Evolutionary conservation across 2,329 filamentous ascomycete genomes (phyloP).

Genomic region (Botrytis sinoallii): DNA sequence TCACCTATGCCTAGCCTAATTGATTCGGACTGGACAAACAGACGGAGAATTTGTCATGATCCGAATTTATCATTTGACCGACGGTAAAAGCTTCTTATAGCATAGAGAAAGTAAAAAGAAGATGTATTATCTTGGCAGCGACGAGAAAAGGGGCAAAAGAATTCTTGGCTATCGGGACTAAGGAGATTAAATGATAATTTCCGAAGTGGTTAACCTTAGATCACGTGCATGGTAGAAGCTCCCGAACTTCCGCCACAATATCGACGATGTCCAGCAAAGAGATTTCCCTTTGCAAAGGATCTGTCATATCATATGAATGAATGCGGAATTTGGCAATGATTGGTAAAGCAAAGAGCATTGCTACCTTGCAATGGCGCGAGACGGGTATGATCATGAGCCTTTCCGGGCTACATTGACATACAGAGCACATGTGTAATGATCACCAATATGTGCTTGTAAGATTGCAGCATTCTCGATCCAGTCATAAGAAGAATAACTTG

Average conservation of each 20-base stretch:
- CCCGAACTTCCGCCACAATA: not conserved
- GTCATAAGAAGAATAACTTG: not conserved
- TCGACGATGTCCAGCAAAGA: not conserved
- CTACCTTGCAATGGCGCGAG: not conserved
- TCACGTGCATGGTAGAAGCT: not conserved
- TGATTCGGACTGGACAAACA: not conserved
- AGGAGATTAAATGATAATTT: not conserved
- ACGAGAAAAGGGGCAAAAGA: not conserved
- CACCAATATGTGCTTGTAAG: not conserved
- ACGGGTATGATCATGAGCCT: not conserved
- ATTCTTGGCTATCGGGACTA: not conserved
- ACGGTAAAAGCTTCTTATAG: not conserved
- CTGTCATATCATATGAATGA: not conserved
- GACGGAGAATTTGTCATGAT: not conserved
- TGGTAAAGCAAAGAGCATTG: not conserved
- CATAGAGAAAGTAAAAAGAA: too few species aligned
- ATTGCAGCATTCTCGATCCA: not conserved
- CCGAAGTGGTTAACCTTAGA: not conserved
- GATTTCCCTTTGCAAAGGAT: not conserved
- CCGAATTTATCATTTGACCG: not conserved
- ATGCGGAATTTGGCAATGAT: not conserved
- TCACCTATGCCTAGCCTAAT: not conserved
- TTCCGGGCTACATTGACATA: not conserved
- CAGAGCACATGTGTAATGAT: not conserved
- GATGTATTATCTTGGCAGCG: not conserved